phyloP scores from a whole-genome alignment of 768 basidiomycete genomes.

The Pleurotus ostreatus region DNA sequence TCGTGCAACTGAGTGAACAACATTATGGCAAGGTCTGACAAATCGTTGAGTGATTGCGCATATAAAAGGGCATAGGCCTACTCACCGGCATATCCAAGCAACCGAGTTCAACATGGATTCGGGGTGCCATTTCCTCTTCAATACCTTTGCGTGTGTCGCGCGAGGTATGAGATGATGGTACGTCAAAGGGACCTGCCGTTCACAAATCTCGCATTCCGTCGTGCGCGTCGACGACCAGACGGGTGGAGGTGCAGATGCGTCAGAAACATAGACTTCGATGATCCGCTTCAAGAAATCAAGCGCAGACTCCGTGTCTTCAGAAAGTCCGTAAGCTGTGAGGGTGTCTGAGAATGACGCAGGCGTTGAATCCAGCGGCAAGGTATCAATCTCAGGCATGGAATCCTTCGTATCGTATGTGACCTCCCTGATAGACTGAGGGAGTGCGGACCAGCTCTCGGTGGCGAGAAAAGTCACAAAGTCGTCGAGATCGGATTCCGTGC shows the following conservation, averaged over 20 bases:
- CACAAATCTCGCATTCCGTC: slow-evolving; percentile 56
- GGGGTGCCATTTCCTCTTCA: slow-evolving; percentile 56
- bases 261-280: slow-evolving; percentile 37
- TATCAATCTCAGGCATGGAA: slow-evolving; percentile 27
- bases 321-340: slow-evolving; percentile 44
- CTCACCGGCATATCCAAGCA: slow-evolving; percentile 56
- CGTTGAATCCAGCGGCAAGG: slow-evolving; percentile 32
- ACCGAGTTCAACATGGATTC: slow-evolving; percentile 50
- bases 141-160: slow-evolving; percentile 47
- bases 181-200: slow-evolving; percentile 50
- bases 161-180: slow-evolving; percentile 62
- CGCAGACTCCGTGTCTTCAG: slow-evolving; percentile 36
- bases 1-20: slow-evolving; percentile 44
- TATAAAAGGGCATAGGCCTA: slow-evolving; percentile 6
- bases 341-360: slow-evolving; percentile 45
- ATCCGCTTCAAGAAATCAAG: slow-evolving; percentile 34
- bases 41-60: background rate
- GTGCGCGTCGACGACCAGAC: slow-evolving; percentile 50
- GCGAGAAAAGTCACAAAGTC: slow-evolving; percentile 54
- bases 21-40: slow-evolving; percentile 46
- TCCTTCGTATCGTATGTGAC: slow-evolving; percentile 35
- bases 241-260: slow-evolving; percentile 46
- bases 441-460: slow-evolving; percentile 41
- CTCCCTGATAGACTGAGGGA: slow-evolving; percentile 30
- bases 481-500: slow-evolving; percentile 34